Base-by-base conservation (phyloP, 148 eudicot species). In the Rhododendron ovatum region DNA sequence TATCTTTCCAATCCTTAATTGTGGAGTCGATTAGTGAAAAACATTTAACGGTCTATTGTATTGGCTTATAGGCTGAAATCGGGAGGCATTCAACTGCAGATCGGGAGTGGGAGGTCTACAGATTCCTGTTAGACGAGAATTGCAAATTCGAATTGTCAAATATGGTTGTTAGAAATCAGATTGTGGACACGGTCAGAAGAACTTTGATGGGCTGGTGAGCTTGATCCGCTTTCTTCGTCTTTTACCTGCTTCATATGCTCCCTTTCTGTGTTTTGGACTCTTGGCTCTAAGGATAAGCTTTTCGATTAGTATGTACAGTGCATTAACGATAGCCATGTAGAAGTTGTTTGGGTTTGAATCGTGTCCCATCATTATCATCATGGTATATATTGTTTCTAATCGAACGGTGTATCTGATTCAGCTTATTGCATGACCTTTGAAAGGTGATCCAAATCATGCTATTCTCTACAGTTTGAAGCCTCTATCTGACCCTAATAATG, bases 61-160 rank as follows among this genome's bases (percentile, higher is more conserved):
- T 24, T 47, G 77, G 53, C 86, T 11, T 88, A 76, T 89, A 96
- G 99, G 99, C 96, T 59, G 96, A 96, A 86, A 95, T 96, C 67
- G 95, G 94, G 75, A 91, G 99, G 82, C 91, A 91, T 81, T 90
- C 94, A 79, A 94, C 92, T 47, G 82, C 91, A 80, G 92, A 92
- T 65, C 93, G 96, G 9, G 93, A 92, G 83, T 95, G 99, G 99
- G 99, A 96, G 84, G 95, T 96, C 45, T 96, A 95, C 86, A 91
- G 95, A 83, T 92, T 96, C 85, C 92, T 91, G 48, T 88, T 96
- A 80, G 95, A 94, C 45, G 99, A 96, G 76, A 91, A 88, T 59
- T 90, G 89, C 35, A 90, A 87, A 57, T 92, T 89, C 67, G 92
- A 94, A 14, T 82, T 92, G 74, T 77, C 92, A 47, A 92, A 90